Evolutionary conservation across 2,329 filamentous ascomycete species (phyloP).

Genomic region (Colletotrichum brevisporum): DNA sequence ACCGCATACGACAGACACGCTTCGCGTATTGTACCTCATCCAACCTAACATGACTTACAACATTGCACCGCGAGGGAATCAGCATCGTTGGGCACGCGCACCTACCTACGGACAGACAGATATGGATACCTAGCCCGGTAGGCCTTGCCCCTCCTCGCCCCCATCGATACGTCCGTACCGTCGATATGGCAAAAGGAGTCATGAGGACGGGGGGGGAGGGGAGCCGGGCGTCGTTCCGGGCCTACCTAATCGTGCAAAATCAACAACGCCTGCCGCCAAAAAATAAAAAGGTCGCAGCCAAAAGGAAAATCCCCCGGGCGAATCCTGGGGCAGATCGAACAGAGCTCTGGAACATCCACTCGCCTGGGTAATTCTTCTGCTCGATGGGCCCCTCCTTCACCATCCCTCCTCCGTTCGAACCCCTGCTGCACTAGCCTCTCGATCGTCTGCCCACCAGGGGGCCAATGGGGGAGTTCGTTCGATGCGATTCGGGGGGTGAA

Average conservation of each 20-base stretch:
- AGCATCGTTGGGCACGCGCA: not conserved
- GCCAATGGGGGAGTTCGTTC: constrained; percentile 22
- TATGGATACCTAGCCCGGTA: not conserved
- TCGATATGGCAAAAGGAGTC: not conserved
- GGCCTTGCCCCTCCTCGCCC: not conserved
- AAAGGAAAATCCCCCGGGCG: constrained; percentile 25
- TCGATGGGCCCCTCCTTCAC: constrained; percentile 8
- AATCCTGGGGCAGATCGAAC: constrained; percentile 42
- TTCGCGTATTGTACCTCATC: too few relatives aligned
- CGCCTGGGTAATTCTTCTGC: constrained; percentile 35
- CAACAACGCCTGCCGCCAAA: constrained; percentile 1
- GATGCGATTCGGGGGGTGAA: constrained; percentile 13
- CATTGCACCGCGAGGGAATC: too few relatives aligned
- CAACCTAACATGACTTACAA: too few relatives aligned
- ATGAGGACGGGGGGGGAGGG: not conserved
- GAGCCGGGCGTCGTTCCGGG: not conserved
- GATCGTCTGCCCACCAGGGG: constrained; percentile 37
- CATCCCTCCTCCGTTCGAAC: not conserved
- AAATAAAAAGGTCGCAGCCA: constrained; percentile 20
- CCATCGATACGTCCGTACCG: constrained; percentile 24
- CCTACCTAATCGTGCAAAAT: not conserved
- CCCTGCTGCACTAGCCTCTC: constrained; percentile 36
- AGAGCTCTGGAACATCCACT: constrained; percentile 37
- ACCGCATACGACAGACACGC: too few relatives aligned
- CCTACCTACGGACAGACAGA: not conserved